These are phyloP conservation scores for Recurvomyces mirabilis DNA, from an alignment of 495 filamentous ascomycete species.

Conservation along the genomic window DNA sequence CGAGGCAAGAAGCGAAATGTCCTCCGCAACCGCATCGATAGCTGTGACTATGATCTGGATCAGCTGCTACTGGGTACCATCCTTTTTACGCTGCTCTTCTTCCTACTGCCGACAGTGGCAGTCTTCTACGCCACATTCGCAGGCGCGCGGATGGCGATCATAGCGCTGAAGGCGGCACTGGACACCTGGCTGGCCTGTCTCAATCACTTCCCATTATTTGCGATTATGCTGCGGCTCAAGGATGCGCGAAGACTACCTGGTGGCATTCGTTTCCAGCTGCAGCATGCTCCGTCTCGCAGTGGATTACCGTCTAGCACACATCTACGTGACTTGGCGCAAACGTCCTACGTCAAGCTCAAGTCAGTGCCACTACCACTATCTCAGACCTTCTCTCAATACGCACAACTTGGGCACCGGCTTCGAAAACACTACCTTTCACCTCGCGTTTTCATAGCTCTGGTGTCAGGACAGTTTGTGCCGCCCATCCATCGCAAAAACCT, in stretches of 20 bases:
- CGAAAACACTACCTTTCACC: slow-evolving; percentile 91
- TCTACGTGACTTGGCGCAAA: slow-evolving; percentile 20
- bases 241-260: slow-evolving; percentile 83
- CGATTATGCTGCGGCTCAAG: slow-evolving; percentile 90
- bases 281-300: slow-evolving; percentile 56
- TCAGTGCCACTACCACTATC: slow-evolving; percentile 81
- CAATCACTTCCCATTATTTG: slow-evolving; percentile 97
- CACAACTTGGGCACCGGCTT: slow-evolving; percentile 82
- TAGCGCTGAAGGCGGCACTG: slow-evolving; percentile 75
- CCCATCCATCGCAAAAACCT: slow-evolving; percentile 89
- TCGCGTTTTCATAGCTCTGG: slow-evolving; percentile 71
- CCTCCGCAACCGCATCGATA: slow-evolving; percentile 91
- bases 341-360: slow-evolving; percentile 72
- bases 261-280: slow-evolving; percentile 83
- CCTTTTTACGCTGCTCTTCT: slow-evolving; percentile 90
- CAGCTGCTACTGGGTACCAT: slow-evolving; percentile 95
- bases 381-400: slow-evolving; percentile 94
- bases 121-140: slow-evolving; percentile 98
- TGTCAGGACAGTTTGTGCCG: slow-evolving; percentile 73
- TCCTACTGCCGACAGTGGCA: slow-evolving; percentile 83
- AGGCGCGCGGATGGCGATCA: slow-evolving; percentile 85
- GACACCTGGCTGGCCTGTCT: slow-evolving; percentile 87
- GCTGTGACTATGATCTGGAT: slow-evolving; percentile 97
- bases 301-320: slow-evolving; percentile 12
- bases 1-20: slow-evolving; percentile 97